A percentile compares a stretch with the other conserved stretches of the same genome.
Conservation (phyloP, 495 filamentous ascomycete genomes). For the Neurospora terricola region DNA sequence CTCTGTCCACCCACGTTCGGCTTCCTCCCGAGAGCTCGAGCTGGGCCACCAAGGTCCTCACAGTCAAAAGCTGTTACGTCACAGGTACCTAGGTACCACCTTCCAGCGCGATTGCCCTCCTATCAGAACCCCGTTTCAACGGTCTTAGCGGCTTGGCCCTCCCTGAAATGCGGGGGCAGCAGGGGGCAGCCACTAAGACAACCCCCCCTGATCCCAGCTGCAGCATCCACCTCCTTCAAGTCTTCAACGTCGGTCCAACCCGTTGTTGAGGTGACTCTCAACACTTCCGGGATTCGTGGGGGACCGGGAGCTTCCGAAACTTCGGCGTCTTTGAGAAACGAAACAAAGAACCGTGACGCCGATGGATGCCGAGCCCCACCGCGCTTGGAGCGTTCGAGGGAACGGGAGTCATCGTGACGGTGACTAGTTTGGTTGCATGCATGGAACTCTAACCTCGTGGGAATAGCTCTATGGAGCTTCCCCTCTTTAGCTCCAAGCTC, state of each 20-base stretch:
- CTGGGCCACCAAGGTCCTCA: not conserved
- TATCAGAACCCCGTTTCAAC: not conserved
- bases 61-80: not conserved
- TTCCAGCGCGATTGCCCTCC: not conserved
- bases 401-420: not conserved
- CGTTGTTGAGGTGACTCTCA: not conserved
- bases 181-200: not conserved
- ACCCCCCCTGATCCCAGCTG: not conserved
- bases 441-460: not conserved
- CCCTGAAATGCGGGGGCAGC: not conserved
- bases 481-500: not conserved
- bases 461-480: not conserved
- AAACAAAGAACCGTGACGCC: not conserved
- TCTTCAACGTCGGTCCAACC: not conserved
- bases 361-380: not conserved
- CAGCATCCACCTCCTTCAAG: not conserved
- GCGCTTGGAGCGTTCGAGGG: not conserved
- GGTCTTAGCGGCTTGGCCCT: not conserved
- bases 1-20: not conserved
- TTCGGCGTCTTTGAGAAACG: not conserved
- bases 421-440: not conserved
- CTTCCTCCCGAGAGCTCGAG: not conserved
- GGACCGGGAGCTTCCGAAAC: not conserved
- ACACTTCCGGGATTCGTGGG: not conserved
- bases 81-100: not conserved